Conservation (phyloP, 208 protist genomes). For the Zelonia costaricensis region DNA sequence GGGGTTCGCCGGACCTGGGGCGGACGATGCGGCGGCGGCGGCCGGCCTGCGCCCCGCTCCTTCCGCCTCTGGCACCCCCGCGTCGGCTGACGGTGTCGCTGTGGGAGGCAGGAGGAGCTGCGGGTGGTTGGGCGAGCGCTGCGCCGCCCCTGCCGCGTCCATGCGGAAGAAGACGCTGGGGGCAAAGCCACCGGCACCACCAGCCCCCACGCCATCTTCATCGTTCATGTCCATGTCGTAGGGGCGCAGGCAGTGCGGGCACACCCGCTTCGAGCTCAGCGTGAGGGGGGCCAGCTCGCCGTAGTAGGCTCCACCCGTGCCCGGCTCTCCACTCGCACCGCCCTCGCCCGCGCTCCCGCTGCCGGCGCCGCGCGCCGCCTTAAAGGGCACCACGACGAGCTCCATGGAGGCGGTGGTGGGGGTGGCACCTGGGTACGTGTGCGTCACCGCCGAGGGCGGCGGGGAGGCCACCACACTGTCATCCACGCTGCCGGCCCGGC, state of each 20-base stretch:
- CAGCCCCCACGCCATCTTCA: too few relatives aligned
- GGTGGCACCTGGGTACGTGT: background rate
- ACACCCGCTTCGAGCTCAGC: slow-evolving; percentile 33
- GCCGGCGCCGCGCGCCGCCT: background rate
- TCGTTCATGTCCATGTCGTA: slow-evolving; percentile 20
- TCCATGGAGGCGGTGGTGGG: slow-evolving; percentile 7
- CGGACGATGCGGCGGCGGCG: too few relatives aligned
- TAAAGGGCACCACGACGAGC: slow-evolving; percentile 27
- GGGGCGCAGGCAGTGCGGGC: slow-evolving; percentile 37
- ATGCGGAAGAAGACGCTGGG: slow-evolving; percentile 8
- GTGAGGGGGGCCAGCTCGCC: slow-evolving; percentile 19
- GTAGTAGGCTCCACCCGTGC: too few relatives aligned
- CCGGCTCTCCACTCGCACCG: too few relatives aligned
- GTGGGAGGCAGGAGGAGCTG: slow-evolving; percentile 1
- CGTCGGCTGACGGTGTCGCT: background rate
- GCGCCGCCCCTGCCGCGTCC: background rate
- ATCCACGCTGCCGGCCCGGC: background rate
- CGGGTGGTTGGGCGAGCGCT: background rate
- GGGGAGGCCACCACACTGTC: background rate
- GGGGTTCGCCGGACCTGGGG: too few relatives aligned
- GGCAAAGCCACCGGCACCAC: too few relatives aligned
- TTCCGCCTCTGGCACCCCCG: background rate
- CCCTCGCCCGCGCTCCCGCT: background rate
- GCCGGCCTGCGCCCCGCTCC: too few relatives aligned
- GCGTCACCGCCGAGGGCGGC: background rate